phyloP scores from a whole-genome alignment of 768 basidiomycete genomes.

The Trametes cingulata region DNA sequence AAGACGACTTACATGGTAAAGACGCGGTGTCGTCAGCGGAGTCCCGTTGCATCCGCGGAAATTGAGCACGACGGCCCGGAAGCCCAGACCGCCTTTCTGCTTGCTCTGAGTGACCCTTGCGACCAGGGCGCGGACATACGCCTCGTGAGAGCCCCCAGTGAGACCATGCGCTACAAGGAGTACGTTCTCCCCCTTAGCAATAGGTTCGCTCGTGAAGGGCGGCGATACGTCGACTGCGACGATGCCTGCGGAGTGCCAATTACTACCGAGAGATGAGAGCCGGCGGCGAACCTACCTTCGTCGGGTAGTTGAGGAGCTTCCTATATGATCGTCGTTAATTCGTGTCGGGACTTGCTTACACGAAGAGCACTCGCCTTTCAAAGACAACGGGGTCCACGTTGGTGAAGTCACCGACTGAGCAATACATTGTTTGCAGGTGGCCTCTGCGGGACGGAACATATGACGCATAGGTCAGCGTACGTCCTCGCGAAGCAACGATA shows the following conservation, averaged over 20 bases:
- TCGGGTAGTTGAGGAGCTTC: constrained; percentile 50
- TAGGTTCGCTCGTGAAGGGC: constrained; percentile 15
- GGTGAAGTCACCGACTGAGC: constrained; percentile 57
- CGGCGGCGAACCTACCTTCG: constrained; percentile 49
- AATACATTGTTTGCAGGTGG: constrained; percentile 60
- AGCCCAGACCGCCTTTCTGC: constrained; percentile 18
- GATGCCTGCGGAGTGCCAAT: constrained; percentile 18
- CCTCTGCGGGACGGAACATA: constrained; percentile 46
- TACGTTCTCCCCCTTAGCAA: constrained; percentile 14
- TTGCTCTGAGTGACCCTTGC: constrained; percentile 9
- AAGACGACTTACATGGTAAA: constrained; percentile 25
- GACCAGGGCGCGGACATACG: constrained; percentile 26
- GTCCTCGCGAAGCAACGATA: not conserved
- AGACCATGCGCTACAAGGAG: constrained; percentile 29
- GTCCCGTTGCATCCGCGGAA: constrained; percentile 28
- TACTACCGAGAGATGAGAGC: not conserved
- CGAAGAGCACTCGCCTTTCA: constrained; percentile 40
- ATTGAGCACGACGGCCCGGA: constrained; percentile 28
- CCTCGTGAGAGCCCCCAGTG: constrained; percentile 29
- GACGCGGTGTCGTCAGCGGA: constrained; percentile 24
- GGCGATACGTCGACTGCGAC: constrained; percentile 27
- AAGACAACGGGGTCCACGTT: constrained; percentile 53
- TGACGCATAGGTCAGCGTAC: not conserved
- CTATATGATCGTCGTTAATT: constrained; percentile 20
- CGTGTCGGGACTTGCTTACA: too few relatives aligned